phyloP scores from a whole-genome alignment of 1,139 yeast species.

The Debaryomycetaceae sp. region DNA sequence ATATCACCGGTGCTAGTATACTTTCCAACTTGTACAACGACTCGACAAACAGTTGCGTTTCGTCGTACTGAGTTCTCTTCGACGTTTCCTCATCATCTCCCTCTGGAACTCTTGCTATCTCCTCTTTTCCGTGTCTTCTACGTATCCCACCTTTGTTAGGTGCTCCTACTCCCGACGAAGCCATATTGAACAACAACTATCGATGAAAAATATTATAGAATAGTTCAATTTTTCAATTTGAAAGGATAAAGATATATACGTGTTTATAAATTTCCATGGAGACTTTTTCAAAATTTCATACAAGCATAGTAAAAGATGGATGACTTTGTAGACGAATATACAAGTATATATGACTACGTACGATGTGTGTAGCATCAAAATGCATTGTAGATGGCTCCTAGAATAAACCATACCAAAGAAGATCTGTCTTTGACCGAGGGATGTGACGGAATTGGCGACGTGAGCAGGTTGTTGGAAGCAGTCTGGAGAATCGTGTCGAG shows the following conservation, averaged over 20 bases:
- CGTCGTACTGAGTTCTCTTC: constrained; percentile 28
- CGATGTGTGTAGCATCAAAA: background rate
- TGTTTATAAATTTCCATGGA: constrained; percentile 1
- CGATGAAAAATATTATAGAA: background rate
- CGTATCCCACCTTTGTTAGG: constrained; percentile 18
- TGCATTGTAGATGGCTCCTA: constrained; percentile 4
- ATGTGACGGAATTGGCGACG: background rate
- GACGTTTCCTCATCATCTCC: constrained; percentile 16
- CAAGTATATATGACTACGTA: background rate
- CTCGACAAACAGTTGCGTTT: constrained; percentile 27
- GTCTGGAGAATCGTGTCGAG: background rate
- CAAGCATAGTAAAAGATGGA: background rate
- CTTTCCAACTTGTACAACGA: constrained; percentile 31
- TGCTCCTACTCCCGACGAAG: constrained; percentile 23
- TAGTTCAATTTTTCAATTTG: background rate
- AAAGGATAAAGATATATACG: constrained; percentile 2
- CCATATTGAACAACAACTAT: constrained; percentile 11
- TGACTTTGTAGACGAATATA: background rate
- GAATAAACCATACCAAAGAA: constrained; percentile 5
- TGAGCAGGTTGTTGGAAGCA: background rate
- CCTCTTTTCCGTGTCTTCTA: constrained; percentile 12
- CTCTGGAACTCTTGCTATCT: constrained; percentile 8
- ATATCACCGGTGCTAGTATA: constrained; percentile 43
- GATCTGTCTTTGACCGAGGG: background rate
- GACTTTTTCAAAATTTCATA: background rate